Percentiles rank a stretch among this genome's conserved stretches.
phyloP scores from a whole-genome alignment of 106 monocot species.

The Apostasia shenzhenica region DNA sequence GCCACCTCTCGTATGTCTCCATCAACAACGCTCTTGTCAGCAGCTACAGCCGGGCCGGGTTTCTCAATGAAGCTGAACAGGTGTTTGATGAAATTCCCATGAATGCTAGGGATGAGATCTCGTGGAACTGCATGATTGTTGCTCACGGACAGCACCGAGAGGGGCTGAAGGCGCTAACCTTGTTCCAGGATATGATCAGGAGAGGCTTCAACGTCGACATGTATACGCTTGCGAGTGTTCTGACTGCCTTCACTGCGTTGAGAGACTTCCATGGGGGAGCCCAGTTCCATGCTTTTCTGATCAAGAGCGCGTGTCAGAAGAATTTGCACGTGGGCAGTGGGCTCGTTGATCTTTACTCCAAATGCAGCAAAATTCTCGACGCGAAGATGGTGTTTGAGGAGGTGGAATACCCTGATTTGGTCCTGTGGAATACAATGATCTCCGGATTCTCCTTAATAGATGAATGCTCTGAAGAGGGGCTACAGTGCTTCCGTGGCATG shows the following conservation, averaged over 20 bases:
- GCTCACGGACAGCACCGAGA: conserved; percentile 56
- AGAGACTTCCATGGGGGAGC: conserved; percentile 30
- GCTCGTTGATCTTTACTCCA: conserved; percentile 60
- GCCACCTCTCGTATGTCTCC: conserved; percentile 34
- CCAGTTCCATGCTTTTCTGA: conserved; percentile 51
- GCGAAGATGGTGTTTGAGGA: conserved; percentile 56
- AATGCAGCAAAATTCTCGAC: conserved; percentile 34
- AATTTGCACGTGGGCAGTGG: conserved; percentile 56
- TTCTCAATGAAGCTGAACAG: conserved; percentile 20
- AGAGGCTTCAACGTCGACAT: conserved; percentile 32
- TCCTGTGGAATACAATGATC: conserved; percentile 73
- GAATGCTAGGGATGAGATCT: conserved; percentile 27
- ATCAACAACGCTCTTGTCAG: conserved; percentile 45
- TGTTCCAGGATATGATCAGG: conserved; percentile 32
- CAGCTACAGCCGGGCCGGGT: conserved; percentile 30
- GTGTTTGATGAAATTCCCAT: conserved; percentile 27
- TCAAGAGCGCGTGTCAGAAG: conserved; percentile 36
- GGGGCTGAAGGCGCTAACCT: conserved; percentile 29
- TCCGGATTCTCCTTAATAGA: conserved; percentile 46
- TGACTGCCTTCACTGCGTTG: conserved; percentile 44
- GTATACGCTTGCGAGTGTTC: conserved; percentile 59
- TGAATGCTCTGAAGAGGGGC: conserved; percentile 39
- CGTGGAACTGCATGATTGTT: conserved; percentile 90
- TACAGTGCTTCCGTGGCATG: conserved; percentile 43
- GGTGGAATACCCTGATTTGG: conserved; percentile 34